Evolutionary conservation across 2,329 filamentous ascomycete genomes (phyloP).

Genomic region (Domatiomyces globalis): DNA sequence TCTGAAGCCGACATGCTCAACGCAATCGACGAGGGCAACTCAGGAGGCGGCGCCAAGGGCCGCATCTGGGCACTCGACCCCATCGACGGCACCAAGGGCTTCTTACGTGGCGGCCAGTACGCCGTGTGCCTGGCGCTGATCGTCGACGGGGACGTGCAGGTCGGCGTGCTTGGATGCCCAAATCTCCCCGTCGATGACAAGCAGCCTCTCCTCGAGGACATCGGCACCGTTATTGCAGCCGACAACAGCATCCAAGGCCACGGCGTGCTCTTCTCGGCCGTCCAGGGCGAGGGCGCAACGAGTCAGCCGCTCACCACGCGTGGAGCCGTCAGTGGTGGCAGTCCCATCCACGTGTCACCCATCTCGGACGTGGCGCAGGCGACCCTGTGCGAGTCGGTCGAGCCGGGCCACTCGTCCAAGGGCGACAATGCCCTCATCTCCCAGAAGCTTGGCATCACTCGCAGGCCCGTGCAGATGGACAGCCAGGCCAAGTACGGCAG

Average conservation of each 20-base stretch:
- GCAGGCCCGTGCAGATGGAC: slow-evolving; percentile 86
- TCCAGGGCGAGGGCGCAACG: slow-evolving; percentile 64
- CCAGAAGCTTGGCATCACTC: slow-evolving; percentile 69
- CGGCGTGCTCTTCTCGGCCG: slow-evolving; percentile 78
- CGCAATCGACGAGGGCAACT: slow-evolving; percentile 54
- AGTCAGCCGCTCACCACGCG: slow-evolving; percentile 55
- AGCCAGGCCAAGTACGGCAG: slow-evolving; percentile 96
- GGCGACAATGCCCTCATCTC: slow-evolving; percentile 77
- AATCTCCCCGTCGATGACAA: slow-evolving; percentile 83
- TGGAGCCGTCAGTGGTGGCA: slow-evolving; percentile 31
- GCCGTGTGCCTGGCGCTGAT: slow-evolving; percentile 86
- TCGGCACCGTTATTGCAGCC: slow-evolving; percentile 44
- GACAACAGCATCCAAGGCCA: slow-evolving; percentile 54
- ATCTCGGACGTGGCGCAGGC: slow-evolving; percentile 61
- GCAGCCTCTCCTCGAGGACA: slow-evolving; percentile 53
- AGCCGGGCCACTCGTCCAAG: slow-evolving; percentile 83
- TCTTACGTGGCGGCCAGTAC: slow-evolving; percentile 90
- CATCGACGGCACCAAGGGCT: slow-evolving; percentile 96
- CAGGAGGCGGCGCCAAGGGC: slow-evolving; percentile 55
- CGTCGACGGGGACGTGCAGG: slow-evolving; percentile 83
- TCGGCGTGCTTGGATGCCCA: slow-evolving; percentile 87
- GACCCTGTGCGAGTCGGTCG: slow-evolving; percentile 93
- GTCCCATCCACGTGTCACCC: slow-evolving; percentile 64
- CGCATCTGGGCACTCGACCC: slow-evolving; percentile 95
- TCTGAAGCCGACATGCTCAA: slow-evolving; percentile 51